Conservation (phyloP, 148 eudicot species). For the Heliamphora exappendiculata region DNA sequence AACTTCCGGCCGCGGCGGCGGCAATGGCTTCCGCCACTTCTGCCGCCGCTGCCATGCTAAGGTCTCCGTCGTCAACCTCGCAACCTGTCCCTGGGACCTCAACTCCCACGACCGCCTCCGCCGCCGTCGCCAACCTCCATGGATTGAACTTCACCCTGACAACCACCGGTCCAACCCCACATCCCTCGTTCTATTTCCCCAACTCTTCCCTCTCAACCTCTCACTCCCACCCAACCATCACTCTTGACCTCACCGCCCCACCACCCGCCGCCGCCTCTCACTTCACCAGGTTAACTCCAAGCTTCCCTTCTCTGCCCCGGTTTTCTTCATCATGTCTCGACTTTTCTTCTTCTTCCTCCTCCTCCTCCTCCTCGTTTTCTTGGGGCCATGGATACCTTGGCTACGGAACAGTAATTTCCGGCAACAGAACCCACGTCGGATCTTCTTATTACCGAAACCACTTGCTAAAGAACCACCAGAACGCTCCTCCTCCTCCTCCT, state of each 20-base stretch:
- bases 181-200: constrained; percentile 35
- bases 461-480: no score
- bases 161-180: constrained; percentile 27
- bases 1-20: constrained; percentile 63
- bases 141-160: constrained; percentile 43
- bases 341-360: constrained; percentile 48
- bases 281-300: constrained; percentile 22
- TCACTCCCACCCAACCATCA: constrained; percentile 10
- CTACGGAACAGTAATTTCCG: constrained; percentile 21
- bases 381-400: constrained; percentile 22
- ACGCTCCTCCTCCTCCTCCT: constrained; percentile 10
- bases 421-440: constrained; percentile 16
- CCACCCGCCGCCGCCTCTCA: constrained; percentile 38
- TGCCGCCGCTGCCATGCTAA: constrained; percentile 66
- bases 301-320: constrained; percentile 22
- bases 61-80: constrained; percentile 58
- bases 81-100: constrained; percentile 11
- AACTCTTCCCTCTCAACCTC: constrained; percentile 35
- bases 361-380: background rate
- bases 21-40: constrained; percentile 91
- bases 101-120: background rate
- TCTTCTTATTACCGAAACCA: no score
- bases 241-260: constrained; percentile 61
- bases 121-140: constrained; percentile 22
- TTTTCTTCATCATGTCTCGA: constrained; percentile 46